Evolutionary conservation across 108 stramenopile species (phyloP), one percentile per base, ranked within the genome.

Genomic region (Discostella pseudostelligera): DNA sequence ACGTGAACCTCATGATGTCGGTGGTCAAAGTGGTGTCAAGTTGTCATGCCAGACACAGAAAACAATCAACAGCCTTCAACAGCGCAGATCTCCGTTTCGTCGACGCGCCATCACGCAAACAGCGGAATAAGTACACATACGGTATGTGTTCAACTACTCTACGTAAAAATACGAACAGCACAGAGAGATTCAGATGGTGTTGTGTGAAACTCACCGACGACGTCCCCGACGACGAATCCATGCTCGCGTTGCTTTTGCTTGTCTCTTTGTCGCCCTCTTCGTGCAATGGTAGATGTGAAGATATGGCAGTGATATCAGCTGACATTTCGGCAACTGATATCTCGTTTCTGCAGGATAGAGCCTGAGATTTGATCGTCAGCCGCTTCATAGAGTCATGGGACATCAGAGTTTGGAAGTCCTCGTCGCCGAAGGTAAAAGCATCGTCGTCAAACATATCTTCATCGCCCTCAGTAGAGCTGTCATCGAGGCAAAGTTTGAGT

Each of bases 401-500:
- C 32, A 76, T 60, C 6, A 76, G 56, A 9, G 74, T 60, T 49
- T 67, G 67, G 48, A 76, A 68, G 49, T 78, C 76, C 44, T 78
- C 76, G 37, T 78, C 76, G n/a, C 76, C 76, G 47, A 78, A 78
- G 24, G 61, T 73, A 29, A 78, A 78, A 4, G 56, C 76, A 53
- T 78, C 72, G 44, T 78, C 76, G 53, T 78, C 74, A 25, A 76
- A 76, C 67, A 76, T 76, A 43, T 76, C 66, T 67, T 74, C 73
- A 22, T 74, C 76, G 29, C 50, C 76, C 39, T 78, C 76, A n/a
- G 67, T 68, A 20, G 76, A 78, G 26, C 66, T 62, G 51, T 78
- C 76, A 54, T 78, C 76, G 37, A 78, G 59, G 26, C 76, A 78
- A 3, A 78, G 57, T 43, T 78, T 78, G 12, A 78, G 78, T 32